Evolutionary conservation across 495 filamentous ascomycete species (phyloP).

Genomic region (Niebla homalea): DNA sequence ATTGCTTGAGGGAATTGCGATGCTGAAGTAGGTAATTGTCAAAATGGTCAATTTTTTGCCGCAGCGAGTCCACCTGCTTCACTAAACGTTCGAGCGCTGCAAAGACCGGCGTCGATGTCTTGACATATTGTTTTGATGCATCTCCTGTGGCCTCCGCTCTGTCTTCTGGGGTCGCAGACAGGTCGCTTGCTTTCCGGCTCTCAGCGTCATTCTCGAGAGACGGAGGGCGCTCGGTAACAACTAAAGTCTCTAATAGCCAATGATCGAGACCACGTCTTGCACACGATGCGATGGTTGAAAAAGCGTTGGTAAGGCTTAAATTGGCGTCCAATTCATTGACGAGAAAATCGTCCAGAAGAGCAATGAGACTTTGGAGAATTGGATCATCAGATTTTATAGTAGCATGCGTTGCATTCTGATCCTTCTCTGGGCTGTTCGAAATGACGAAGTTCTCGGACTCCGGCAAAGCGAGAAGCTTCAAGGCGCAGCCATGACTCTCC

Average conservation of each 20-base stretch:
- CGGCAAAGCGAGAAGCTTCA: slow-evolving; percentile 35
- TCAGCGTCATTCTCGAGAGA: too few species aligned
- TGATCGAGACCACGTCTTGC: slow-evolving; percentile 70
- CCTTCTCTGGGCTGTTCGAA: not conserved
- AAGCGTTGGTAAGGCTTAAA: slow-evolving; percentile 65
- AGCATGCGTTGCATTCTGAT: not conserved
- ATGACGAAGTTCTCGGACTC: not conserved
- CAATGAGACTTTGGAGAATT: slow-evolving; percentile 55
- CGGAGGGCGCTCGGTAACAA: slow-evolving; percentile 35
- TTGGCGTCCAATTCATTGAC: slow-evolving; percentile 85
- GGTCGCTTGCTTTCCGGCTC: too few species aligned
- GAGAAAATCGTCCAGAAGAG: slow-evolving; percentile 65
- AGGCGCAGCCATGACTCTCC: slow-evolving; percentile 69
- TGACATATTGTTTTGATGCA: too few species aligned
- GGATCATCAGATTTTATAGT: slow-evolving; percentile 43
- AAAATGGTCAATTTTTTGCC: slow-evolving; percentile 58
- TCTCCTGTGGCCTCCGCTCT: too few species aligned
- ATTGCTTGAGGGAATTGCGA: slow-evolving; percentile 45
- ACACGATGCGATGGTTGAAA: slow-evolving; percentile 73
- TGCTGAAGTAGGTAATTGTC: slow-evolving; percentile 63
- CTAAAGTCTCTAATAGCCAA: slow-evolving; percentile 74
- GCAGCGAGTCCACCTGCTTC: slow-evolving; percentile 50
- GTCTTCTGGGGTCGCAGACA: too few species aligned
- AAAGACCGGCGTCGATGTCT: slow-evolving; percentile 23
- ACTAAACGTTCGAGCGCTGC: slow-evolving; percentile 37